A percentile compares a stretch with the other conserved stretches of the same genome.
These are phyloP conservation scores for Macrocybe sp. DNA, from an alignment of 1,284 basidiomycete species.

Conservation along the genomic window DNA sequence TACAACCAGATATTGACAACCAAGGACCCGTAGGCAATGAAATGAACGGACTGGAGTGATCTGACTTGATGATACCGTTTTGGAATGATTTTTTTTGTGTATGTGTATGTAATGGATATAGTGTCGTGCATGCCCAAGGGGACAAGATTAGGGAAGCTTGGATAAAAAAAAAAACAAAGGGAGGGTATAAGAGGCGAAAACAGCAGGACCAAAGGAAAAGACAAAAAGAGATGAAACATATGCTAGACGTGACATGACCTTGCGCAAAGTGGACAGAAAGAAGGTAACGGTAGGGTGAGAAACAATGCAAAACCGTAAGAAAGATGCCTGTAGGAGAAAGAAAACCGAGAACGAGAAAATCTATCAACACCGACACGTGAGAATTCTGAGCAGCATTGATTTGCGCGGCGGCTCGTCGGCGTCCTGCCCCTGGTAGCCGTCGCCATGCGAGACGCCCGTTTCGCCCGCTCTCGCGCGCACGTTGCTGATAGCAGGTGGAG, in stretches of 20 bases:
- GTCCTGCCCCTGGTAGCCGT: slow-evolving; percentile 54
- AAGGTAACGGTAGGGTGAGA: slow-evolving; percentile 18
- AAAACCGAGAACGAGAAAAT: slow-evolving; percentile 11
- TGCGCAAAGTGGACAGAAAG: slow-evolving; percentile 13
- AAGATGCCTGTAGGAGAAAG: slow-evolving; percentile 3
- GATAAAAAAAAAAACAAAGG: no score
- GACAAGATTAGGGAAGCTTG: no score
- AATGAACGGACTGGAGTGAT: no score
- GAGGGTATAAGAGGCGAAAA: no score
- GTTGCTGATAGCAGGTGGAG: slow-evolving; percentile 65
- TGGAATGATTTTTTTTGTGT: no score
- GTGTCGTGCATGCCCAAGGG: no score
- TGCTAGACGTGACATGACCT: slow-evolving; percentile 15
- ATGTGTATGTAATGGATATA: no score
- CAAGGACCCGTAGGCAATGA: no score
- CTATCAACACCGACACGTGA: slow-evolving; percentile 74
- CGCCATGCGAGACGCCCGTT: slow-evolving; percentile 57
- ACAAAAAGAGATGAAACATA: slow-evolving; percentile 15
- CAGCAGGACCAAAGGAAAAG: slow-evolving; percentile 20
- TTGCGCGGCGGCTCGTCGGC: slow-evolving; percentile 50
- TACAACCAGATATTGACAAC: no score
- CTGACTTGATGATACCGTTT: no score
- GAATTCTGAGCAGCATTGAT: slow-evolving; percentile 55
- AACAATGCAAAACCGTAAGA: slow-evolving; percentile 10
- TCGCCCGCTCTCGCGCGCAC: slow-evolving; percentile 66